Conservation (phyloP, 352 stramenopile species). For the Pythium phragmiticola region DNA sequence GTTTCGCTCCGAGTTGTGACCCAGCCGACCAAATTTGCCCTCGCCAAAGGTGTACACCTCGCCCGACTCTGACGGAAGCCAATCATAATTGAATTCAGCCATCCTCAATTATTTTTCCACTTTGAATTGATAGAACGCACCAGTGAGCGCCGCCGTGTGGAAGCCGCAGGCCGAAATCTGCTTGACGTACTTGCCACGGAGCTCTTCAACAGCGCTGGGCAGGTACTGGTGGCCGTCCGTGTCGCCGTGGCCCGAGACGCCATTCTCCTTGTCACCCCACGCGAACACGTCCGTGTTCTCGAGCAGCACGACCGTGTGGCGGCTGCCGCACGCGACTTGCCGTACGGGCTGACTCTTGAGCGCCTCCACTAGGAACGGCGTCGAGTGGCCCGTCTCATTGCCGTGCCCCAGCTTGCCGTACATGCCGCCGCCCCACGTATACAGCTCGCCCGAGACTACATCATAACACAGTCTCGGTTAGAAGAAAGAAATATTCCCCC, state of each 20-base stretch:
- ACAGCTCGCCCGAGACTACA: constrained; percentile 89
- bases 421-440: constrained; percentile 94
- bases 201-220: constrained; percentile 87
- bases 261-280: constrained; percentile 96
- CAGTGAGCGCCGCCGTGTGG: constrained; percentile 77
- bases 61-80: constrained; percentile 49
- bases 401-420: constrained; percentile 93
- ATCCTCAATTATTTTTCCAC: not conserved
- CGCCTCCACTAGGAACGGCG: constrained; percentile 91
- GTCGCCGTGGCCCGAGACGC: constrained; percentile 93
- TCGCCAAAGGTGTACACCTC: constrained; percentile 94
- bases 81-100: not conserved
- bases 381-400: constrained; percentile 94
- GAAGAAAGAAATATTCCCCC: not conserved
- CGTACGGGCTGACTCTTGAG: constrained; percentile 89
- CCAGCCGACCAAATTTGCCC: constrained; percentile 89
- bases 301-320: constrained; percentile 92
- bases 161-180: constrained; percentile 90
- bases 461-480: not conserved
- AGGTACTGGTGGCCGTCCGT: constrained; percentile 95
- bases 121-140: constrained; percentile 23
- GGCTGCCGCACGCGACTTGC: constrained; percentile 93
- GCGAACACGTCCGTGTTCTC: constrained; percentile 90
- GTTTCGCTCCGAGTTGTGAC: constrained; percentile 83
- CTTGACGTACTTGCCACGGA: constrained; percentile 83